phyloP scores from a whole-genome alignment of 2,329 filamentous ascomycete species.

The Mycocentrospora acerina region DNA sequence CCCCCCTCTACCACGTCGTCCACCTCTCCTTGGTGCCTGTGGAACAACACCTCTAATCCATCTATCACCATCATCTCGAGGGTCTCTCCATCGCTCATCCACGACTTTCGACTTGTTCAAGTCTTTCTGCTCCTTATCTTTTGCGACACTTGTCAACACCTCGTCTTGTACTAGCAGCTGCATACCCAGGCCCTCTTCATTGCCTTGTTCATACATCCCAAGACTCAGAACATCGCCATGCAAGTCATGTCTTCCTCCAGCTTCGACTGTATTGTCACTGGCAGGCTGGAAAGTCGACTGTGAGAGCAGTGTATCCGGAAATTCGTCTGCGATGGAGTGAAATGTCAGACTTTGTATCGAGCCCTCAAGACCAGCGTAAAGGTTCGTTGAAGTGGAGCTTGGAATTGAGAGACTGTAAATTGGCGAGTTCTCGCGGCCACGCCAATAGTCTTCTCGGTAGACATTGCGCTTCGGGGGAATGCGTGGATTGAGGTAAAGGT shows the following conservation, averaged over 20 bases:
- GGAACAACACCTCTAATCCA: constrained; percentile 16
- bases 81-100: constrained; percentile 46
- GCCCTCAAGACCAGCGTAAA: constrained; percentile 54
- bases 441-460: constrained; percentile 18
- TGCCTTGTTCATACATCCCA: constrained; percentile 51
- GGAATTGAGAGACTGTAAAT: constrained; percentile 53
- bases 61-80: constrained; percentile 21
- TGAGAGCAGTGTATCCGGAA: constrained; percentile 46
- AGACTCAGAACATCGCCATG: constrained; percentile 43
- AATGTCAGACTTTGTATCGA: constrained; percentile 48
- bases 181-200: constrained; percentile 36
- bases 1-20: constrained; percentile 9
- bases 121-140: constrained; percentile 14
- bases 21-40: constrained; percentile 10
- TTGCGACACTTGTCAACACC: constrained; percentile 27
- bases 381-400: constrained; percentile 45
- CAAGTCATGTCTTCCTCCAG: constrained; percentile 34
- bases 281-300: constrained; percentile 13
- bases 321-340: constrained; percentile 43
- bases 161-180: constrained; percentile 44
- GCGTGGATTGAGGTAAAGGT: constrained; percentile 48
- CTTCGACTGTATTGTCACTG: constrained; percentile 19
- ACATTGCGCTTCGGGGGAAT: constrained; percentile 16
- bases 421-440: constrained; percentile 39
- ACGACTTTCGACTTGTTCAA: constrained; percentile 17